These are phyloP conservation scores for Capronia americana DNA, from an alignment of 2,329 filamentous ascomycete species.

Conservation along the genomic window DNA sequence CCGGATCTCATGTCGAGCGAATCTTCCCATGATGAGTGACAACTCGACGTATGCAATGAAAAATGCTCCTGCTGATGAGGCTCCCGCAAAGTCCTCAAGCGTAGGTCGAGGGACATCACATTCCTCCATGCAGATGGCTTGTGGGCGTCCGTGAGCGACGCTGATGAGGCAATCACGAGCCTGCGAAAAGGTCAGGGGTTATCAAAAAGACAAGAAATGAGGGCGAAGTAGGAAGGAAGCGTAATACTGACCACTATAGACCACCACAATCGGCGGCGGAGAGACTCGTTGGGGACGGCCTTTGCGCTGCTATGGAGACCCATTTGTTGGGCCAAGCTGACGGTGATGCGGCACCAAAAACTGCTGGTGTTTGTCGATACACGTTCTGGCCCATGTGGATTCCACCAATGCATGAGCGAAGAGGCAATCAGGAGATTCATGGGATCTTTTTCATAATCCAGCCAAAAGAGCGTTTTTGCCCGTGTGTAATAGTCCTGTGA, in stretches of 20 bases:
- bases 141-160: slow-evolving; percentile 50
- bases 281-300: slow-evolving; percentile 44
- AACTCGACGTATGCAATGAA: slow-evolving; percentile 52
- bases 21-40: slow-evolving; percentile 47
- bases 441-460: slow-evolving; percentile 45
- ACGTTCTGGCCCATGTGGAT: slow-evolving; percentile 45
- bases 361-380: slow-evolving; percentile 52
- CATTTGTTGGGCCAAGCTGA: slow-evolving; percentile 53
- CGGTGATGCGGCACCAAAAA: slow-evolving; percentile 53
- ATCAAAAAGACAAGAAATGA: not conserved
- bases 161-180: slow-evolving; percentile 51
- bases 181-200: slow-evolving; percentile 30
- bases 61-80: slow-evolving; percentile 42
- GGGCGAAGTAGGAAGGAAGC: not conserved
- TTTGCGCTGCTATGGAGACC: slow-evolving; percentile 51
- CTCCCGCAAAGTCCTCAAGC: slow-evolving; percentile 46
- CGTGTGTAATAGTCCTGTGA: slow-evolving; percentile 45
- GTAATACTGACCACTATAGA: slow-evolving; percentile 47
- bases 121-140: slow-evolving; percentile 49
- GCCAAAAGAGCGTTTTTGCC: slow-evolving; percentile 46
- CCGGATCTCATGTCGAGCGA: slow-evolving; percentile 41
- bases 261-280: slow-evolving; percentile 53
- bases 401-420: slow-evolving; percentile 46
- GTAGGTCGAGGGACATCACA: slow-evolving; percentile 48
- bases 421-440: slow-evolving; percentile 43